These are phyloP conservation scores for Pseudognaphalium luteoalbum DNA, from an alignment of 129 eudicot genomes.

Conservation along the genomic window DNA sequence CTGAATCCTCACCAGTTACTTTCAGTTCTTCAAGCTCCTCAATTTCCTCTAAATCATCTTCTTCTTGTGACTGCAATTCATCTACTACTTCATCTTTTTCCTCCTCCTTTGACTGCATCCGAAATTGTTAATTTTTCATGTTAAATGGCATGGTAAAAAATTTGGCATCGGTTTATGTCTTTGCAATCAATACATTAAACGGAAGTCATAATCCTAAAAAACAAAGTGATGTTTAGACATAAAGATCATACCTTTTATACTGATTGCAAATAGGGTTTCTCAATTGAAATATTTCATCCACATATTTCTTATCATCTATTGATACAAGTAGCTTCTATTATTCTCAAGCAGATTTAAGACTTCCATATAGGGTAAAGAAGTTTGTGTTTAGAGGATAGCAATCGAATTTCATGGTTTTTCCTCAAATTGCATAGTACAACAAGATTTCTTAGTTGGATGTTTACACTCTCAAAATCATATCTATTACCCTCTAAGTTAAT, in stretches of 20 bases:
- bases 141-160: not conserved
- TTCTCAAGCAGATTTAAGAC: not conserved
- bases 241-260: not conserved
- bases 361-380: not conserved
- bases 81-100: conserved; percentile 43
- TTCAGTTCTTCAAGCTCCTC: conserved; percentile 65
- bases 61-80: conserved; percentile 76
- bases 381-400: not conserved
- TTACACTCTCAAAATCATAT: conserved; percentile 9
- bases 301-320: not conserved
- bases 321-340: not conserved
- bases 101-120: conserved; percentile 32
- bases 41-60: conserved; percentile 82
- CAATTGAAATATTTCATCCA: not conserved
- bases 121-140: not conserved
- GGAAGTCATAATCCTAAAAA: not conserved
- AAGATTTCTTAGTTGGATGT: not conserved
- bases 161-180: not conserved
- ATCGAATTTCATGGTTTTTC: not conserved
- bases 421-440: not conserved
- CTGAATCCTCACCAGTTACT: conserved; percentile 45
- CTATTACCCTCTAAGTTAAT: not conserved
- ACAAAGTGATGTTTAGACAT: conserved; percentile 1
- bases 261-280: not conserved
- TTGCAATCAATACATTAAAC: conserved; percentile 16